These are phyloP conservation scores for Xylaria polymorpha DNA, from an alignment of 2,329 filamentous ascomycete species.

Conservation along the genomic window DNA sequence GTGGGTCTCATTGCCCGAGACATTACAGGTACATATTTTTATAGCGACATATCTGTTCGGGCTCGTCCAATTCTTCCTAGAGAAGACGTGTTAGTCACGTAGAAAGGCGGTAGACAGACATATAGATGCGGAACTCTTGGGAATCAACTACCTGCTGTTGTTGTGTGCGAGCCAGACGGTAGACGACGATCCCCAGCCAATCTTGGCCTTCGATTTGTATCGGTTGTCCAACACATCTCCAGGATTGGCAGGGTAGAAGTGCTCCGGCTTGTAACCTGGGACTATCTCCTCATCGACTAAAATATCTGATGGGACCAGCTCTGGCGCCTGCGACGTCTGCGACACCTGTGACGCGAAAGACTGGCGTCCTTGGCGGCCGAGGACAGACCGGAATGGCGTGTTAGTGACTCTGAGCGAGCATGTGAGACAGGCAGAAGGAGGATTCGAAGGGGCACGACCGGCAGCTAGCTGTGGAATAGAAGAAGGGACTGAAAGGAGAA, in stretches of 20 bases:
- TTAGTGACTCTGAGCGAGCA: not conserved
- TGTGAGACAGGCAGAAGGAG: not conserved
- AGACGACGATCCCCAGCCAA: slow-evolving; percentile 22
- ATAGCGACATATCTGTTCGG: slow-evolving; percentile 20
- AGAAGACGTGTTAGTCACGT: not conserved
- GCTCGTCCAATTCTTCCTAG: slow-evolving; percentile 10
- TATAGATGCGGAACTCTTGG: not conserved
- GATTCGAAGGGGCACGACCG: slow-evolving; percentile 3
- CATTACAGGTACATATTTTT: slow-evolving; percentile 10
- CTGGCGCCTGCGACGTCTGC: not conserved
- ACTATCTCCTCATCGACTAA: slow-evolving; percentile 8
- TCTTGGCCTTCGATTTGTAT: slow-evolving; percentile 21
- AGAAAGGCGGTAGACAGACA: not conserved
- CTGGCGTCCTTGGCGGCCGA: not conserved
- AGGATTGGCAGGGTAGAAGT: slow-evolving; percentile 14
- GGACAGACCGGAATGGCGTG: slow-evolving; percentile 1
- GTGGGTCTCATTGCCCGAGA: slow-evolving; percentile 3
- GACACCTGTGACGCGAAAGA: slow-evolving; percentile 10
- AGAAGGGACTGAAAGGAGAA: slow-evolving; percentile 12
- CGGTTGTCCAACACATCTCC: slow-evolving; percentile 15
- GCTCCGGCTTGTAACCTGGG: slow-evolving; percentile 4
- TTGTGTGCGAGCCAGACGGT: slow-evolving; percentile 23
- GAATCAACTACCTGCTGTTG: slow-evolving; percentile 14
- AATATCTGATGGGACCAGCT: not conserved
- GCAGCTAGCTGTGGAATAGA: slow-evolving; percentile 9